Evolutionary conservation across 352 stramenopile species (phyloP).

Genomic region (Phytophthora quininea): DNA sequence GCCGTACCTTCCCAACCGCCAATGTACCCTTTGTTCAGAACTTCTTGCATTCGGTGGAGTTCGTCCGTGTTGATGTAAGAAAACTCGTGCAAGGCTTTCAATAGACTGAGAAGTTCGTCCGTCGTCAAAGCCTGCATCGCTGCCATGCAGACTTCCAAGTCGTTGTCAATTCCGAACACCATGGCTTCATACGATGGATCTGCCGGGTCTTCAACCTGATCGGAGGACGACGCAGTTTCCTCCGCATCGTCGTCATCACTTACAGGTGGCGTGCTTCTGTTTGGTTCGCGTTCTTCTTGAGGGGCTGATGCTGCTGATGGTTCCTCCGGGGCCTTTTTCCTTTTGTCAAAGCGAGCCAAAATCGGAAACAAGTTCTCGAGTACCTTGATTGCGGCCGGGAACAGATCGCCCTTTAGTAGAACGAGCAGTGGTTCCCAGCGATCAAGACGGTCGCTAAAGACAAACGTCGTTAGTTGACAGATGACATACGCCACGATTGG

Average conservation of each 20-base stretch:
- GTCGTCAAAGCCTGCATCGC: slow-evolving; percentile 72
- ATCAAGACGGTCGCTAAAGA: slow-evolving; percentile 79
- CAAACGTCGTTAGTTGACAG: slow-evolving; percentile 80
- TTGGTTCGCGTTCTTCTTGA: slow-evolving; percentile 21
- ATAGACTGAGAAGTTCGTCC: slow-evolving; percentile 63
- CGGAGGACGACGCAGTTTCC: slow-evolving; percentile 7
- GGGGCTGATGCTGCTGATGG: background rate
- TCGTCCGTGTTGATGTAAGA: slow-evolving; percentile 85
- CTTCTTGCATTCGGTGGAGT: slow-evolving; percentile 67
- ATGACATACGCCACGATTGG: slow-evolving; percentile 88
- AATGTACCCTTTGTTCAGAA: slow-evolving; percentile 85
- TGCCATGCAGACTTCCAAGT: slow-evolving; percentile 74
- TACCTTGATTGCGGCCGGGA: slow-evolving; percentile 68
- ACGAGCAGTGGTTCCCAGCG: slow-evolving; percentile 83
- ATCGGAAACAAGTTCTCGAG: slow-evolving; percentile 78
- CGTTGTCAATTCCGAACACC: slow-evolving; percentile 46
- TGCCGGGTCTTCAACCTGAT: slow-evolving; percentile 11
- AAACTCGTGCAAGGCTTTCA: slow-evolving; percentile 63
- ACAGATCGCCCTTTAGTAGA: slow-evolving; percentile 69
- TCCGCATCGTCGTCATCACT: slow-evolving; percentile 16
- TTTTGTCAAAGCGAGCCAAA: slow-evolving; percentile 60
- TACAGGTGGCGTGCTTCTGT: slow-evolving; percentile 28
- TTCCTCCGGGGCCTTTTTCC: slow-evolving; percentile 24
- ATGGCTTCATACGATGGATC: slow-evolving; percentile 13
- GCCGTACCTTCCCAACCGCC: slow-evolving; percentile 76